Conservation (phyloP, 2,329 filamentous ascomycete species). For the Paraphaeosphaeria sporulosa region DNA sequence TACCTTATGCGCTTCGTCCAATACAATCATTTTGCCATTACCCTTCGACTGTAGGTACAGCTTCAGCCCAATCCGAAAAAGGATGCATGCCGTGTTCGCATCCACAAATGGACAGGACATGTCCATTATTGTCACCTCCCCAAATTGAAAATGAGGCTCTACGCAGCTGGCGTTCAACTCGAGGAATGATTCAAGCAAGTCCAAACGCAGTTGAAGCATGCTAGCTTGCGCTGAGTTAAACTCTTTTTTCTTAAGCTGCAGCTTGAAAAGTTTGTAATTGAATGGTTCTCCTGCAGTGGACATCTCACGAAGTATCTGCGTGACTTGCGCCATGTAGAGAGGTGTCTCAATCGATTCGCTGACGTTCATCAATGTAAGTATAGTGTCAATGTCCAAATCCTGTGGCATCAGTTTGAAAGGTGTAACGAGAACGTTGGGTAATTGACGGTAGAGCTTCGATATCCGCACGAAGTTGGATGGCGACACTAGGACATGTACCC, state of each 20-base stretch:
- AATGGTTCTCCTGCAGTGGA: conserved; percentile 60
- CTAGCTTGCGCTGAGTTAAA: conserved; percentile 54
- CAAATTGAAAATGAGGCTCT: conserved; percentile 45
- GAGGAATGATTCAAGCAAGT: conserved; percentile 71
- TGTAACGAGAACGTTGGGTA: conserved; percentile 54
- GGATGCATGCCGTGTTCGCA: conserved; percentile 69
- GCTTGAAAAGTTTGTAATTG: conserved; percentile 53
- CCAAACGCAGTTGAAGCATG: conserved; percentile 67
- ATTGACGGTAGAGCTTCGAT: conserved; percentile 25
- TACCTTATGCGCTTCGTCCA: conserved; percentile 64
- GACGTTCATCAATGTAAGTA: conserved; percentile 65
- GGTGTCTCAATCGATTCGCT: conserved; percentile 52
- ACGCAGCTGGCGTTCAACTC: conserved; percentile 32
- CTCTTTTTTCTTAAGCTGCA: conserved; percentile 20
- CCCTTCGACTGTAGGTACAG: conserved; percentile 64
- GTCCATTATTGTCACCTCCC: conserved; percentile 71
- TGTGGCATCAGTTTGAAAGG: conserved; percentile 56
- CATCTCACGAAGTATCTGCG: conserved; percentile 63
- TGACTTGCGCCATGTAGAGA: conserved; percentile 60
- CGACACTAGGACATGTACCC: conserved; percentile 31
- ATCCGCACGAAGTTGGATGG: conserved; percentile 35
- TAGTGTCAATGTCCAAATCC: conserved; percentile 60
- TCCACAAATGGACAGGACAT: conserved; percentile 76
- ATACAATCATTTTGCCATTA: conserved; percentile 66
- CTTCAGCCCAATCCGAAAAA: conserved; percentile 75